A percentile compares a stretch with the other conserved stretches of the same genome.
phyloP scores from a whole-genome alignment of 306 rosid species.

The Clitoria ternatea region DNA sequence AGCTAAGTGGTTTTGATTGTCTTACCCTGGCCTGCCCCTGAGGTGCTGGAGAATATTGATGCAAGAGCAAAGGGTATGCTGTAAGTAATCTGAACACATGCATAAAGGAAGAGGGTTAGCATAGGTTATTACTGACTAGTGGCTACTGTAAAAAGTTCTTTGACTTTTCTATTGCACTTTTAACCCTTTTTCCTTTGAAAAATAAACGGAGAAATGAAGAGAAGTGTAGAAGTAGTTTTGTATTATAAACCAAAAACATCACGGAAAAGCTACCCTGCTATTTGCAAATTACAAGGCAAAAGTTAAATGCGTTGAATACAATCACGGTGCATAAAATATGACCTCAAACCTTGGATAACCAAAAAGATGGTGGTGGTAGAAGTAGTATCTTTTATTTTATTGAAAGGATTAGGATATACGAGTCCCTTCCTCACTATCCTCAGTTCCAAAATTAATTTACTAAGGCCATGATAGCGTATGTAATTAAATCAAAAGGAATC shows the following conservation, averaged over 20 bases:
- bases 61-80: conserved; percentile 92
- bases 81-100: conserved; percentile 59
- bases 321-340: not conserved
- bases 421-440: not conserved
- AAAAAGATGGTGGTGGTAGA: not conserved
- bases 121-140: not conserved
- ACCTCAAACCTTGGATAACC: conserved; percentile 4
- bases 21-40: conserved; percentile 94
- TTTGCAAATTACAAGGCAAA: not conserved
- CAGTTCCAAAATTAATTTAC: not conserved
- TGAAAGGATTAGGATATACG: conserved; percentile 1
- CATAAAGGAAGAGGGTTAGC: conserved; percentile 8
- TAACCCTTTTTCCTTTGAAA: not conserved
- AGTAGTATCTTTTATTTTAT: conserved; percentile 9
- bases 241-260: not conserved
- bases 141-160: not conserved
- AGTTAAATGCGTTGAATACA: not conserved
- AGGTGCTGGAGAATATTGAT: conserved; percentile 60
- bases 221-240: not conserved
- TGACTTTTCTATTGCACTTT: not conserved
- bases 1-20: not conserved
- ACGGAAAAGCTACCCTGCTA: not conserved
- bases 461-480: not conserved
- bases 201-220: conserved; percentile 21
- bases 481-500: not conserved